These are phyloP conservation scores for Sarocladium kiliense DNA, from an alignment of 2,329 filamentous ascomycete genomes.

Conservation along the genomic window DNA sequence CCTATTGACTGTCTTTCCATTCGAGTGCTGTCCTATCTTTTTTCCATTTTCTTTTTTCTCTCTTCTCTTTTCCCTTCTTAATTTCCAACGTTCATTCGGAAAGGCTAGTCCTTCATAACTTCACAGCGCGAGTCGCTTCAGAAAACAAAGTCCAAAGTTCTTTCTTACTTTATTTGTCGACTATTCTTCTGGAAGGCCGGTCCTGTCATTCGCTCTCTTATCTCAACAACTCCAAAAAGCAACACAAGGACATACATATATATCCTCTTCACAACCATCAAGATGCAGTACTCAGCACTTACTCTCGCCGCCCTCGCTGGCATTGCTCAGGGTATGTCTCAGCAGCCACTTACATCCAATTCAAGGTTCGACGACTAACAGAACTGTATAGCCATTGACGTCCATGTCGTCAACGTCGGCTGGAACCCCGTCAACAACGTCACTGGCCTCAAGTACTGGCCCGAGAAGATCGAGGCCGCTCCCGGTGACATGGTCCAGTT, in stretches of 20 bases:
- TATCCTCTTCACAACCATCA: constrained; percentile 20
- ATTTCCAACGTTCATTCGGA: constrained; percentile 16
- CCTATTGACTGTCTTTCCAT: constrained; percentile 20
- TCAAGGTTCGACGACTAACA: no score
- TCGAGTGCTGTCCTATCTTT: constrained; percentile 25
- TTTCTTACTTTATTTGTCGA: constrained; percentile 9
- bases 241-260: constrained; percentile 15
- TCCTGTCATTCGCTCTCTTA: constrained; percentile 23
- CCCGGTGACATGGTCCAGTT: constrained; percentile 62
- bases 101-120: constrained; percentile 42
- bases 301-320: constrained; percentile 42
- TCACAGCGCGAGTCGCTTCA: constrained; percentile 41
- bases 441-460: constrained; percentile 53
- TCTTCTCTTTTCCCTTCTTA: constrained; percentile 21
- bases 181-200: constrained; percentile 12
- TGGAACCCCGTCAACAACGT: constrained; percentile 43
- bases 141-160: constrained; percentile 4
- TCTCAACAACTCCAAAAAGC: constrained; percentile 3
- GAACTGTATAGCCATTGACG: constrained; percentile 29
- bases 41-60: constrained; percentile 13
- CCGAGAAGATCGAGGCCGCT: constrained; percentile 59
- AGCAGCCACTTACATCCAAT: no score
- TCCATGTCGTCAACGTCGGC: constrained; percentile 64
- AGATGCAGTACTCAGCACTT: constrained; percentile 49
- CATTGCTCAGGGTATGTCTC: constrained; percentile 37